Evolutionary conservation across 495 filamentous ascomycete genomes (phyloP).

Genomic region (Neurospora sp.): DNA sequence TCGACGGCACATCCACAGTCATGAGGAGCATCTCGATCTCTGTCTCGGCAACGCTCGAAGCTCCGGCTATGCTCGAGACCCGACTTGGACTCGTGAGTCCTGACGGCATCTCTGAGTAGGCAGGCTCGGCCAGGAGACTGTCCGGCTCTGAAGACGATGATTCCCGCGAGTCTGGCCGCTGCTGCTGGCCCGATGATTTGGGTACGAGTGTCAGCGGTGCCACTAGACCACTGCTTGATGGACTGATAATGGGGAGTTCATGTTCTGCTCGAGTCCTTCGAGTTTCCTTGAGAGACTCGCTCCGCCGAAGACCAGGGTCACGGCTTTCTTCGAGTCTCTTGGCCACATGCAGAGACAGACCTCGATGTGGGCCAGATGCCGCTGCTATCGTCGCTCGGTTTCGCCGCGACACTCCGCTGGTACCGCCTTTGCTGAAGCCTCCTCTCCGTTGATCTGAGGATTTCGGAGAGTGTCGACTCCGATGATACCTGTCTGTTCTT

Average conservation of each 20-base stretch:
- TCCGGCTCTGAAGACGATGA: slow-evolving; percentile 28
- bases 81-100: slow-evolving; percentile 17
- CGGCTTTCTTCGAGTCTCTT: not conserved
- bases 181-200: not conserved
- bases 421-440: slow-evolving; percentile 26
- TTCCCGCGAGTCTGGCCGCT: slow-evolving; percentile 21
- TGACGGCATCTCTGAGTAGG: slow-evolving; percentile 4
- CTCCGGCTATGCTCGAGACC: slow-evolving; percentile 11
- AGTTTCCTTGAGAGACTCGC: not conserved
- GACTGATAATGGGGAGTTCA: not conserved
- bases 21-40: not conserved
- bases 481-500: slow-evolving; percentile 20
- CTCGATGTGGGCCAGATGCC: not conserved
- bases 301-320: not conserved
- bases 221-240: not conserved
- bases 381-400: slow-evolving; percentile 9
- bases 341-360: not conserved
- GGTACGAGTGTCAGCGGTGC: not conserved
- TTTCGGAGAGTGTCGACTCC: slow-evolving; percentile 31
- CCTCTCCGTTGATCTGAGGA: slow-evolving; percentile 32
- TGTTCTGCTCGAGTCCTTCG: not conserved
- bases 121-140: slow-evolving; percentile 16
- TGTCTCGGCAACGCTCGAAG: not conserved
- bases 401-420: slow-evolving; percentile 11
- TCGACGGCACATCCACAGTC: slow-evolving; percentile 11